Evolutionary conservation across 2,329 filamentous ascomycete genomes (phyloP), one percentile per base, ranked within the genome.

Genomic region (Apiospora arundinis): DNA sequence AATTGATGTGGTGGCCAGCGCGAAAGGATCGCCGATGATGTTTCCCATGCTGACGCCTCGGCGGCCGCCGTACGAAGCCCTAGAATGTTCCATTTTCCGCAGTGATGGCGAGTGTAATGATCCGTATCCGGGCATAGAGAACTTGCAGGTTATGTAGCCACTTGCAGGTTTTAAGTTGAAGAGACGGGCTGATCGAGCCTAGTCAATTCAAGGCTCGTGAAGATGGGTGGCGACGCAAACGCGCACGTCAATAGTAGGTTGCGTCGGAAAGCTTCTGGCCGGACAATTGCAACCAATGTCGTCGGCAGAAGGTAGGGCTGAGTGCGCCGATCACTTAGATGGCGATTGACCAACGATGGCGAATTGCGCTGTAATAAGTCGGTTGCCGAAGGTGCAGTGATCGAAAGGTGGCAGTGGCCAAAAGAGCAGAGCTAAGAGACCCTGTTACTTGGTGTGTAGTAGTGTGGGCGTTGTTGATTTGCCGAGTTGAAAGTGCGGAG

Each of bases 1-100:
- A 82, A 98, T 98, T 71, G 95, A 98, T 74, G 97, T 90, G 46
- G 96, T 98, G 70, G 95, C 95, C 73, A 99, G 89, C 72, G 95
- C 95, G 83, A 99, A 98, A 7, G 96, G 96, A 84, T 99, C 95
- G 78, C 96, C 96, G 73, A 98, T 88, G 77, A 99, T 95, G 83
- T 98, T 97, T 81, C 93, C 93, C 82, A 95, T 83, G 82, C 90
- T 92, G 82, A 97, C 92, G 77, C 85, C 85, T 79, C 82, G 86
- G 79, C 83, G 83, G 8, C 42, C 37, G 75, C 85, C 85, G 79
- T 91, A 89, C 76, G 84, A 82, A 74, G 78, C 84, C 80, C 89
- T 87, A 75, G 88, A 88, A 81, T 90, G 87, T 86, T 95, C 92
- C 92, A 94, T 94, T 91, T 94, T 95, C 83, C 85, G 87, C 79